phyloP scores from a whole-genome alignment of 2,329 filamentous ascomycete species.

The Botrytis fabae region DNA sequence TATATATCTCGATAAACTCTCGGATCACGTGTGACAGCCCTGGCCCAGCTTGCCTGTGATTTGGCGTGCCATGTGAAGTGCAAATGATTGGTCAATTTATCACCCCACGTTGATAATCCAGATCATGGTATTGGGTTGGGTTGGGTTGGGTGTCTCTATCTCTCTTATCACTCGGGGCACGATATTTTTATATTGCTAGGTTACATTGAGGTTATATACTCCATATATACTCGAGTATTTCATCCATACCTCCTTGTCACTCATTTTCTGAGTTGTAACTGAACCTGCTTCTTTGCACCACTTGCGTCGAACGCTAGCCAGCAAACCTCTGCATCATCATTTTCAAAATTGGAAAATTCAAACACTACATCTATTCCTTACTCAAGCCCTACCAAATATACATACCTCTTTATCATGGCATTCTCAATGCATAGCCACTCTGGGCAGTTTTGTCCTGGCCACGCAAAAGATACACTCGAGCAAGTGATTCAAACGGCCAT shows the following conservation, averaged over 20 bases:
- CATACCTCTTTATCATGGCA: slow-evolving; percentile 62
- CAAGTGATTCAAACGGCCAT: slow-evolving; percentile 81
- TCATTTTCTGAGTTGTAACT: neutral
- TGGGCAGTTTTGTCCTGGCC: slow-evolving; percentile 90
- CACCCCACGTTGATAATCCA: slow-evolving; percentile 4
- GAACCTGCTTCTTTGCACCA: neutral
- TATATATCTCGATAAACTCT: neutral
- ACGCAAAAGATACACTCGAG: slow-evolving; percentile 83
- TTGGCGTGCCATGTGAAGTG: neutral
- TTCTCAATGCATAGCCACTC: slow-evolving; percentile 99
- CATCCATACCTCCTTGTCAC: too few relatives aligned
- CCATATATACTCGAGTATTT: neutral
- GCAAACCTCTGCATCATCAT: neutral
- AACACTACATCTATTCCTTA: neutral
- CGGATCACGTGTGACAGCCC: neutral
- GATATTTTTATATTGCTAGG: neutral
- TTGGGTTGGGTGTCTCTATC: neutral
- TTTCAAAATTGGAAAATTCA: neutral
- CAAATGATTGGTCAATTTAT: neutral
- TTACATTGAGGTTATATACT: neutral
- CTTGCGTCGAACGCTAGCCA: neutral
- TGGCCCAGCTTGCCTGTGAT: too few relatives aligned
- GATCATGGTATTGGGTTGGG: slow-evolving; percentile 3
- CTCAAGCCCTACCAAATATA: neutral
- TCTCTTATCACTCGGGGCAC: neutral